Evolutionary conservation across 2,329 filamentous ascomycete genomes (phyloP), one percentile per base, ranked within the genome.

Genomic region (Hypoxylon sp.): DNA sequence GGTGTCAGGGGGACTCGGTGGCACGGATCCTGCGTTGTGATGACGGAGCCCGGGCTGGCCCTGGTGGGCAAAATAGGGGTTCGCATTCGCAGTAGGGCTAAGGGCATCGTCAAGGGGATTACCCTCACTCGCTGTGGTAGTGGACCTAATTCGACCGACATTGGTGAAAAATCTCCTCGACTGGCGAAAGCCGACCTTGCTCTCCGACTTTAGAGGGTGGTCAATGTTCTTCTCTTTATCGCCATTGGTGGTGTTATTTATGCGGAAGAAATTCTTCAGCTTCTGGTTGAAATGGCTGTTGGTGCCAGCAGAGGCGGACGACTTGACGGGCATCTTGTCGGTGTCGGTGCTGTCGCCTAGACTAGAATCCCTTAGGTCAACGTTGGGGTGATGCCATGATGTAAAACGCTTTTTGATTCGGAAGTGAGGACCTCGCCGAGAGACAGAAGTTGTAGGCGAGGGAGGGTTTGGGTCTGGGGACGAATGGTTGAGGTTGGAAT

Each of bases 11-110:
- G 95, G 94, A 65, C 94, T 97, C 11, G 93, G 93, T 13, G 95
- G 94, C 34, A 97, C 91, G 68, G 93, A 97, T 74, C 90, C 92
- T 71, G 95, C 93, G 78, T 98, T 97, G 81, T 96, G 93, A 81
- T 99, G 95, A 75, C 94, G 90, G 72, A 98, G 83, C 68, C 92
- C 92, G 3, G 95, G 95, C 72, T 93, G 93, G 59, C 95, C 95
- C 80, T 99, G 95, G 77, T 98, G 95, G 70, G 89, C 91, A 78
- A 98, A 99, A 80, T 99, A 99, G 17, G 95, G 95, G 77, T 99
- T 99, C 68, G 93, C 94, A 75, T 94, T 89, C 53, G 94, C 94
- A 4, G 93, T 98, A 24, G 95, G 95, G 74, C 94, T 97, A 73
- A 97, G 85, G 65, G 87, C 84, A 78, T 97, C 94, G 71, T 97